Evolutionary conservation across 257 asterid genomes (phyloP).

Genomic region (Scutellaria barbata): DNA sequence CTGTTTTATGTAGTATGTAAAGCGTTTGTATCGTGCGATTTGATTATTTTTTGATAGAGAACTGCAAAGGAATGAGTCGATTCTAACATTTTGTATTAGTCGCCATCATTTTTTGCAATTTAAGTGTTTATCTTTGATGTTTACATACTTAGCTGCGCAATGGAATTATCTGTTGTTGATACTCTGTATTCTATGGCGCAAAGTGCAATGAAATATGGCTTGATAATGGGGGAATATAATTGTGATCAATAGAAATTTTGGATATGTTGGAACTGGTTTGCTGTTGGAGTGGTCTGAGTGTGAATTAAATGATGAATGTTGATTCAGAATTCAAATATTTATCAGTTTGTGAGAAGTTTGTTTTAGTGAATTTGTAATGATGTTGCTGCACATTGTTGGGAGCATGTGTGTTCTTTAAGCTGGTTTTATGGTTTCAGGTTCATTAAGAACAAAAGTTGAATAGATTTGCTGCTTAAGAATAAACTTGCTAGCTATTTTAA

Average conservation of each 20-base stretch:
- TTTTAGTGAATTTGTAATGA: background rate
- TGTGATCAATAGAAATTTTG: background rate
- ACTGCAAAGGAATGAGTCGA: background rate
- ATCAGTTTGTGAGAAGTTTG: constrained; percentile 13
- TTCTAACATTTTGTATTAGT: background rate
- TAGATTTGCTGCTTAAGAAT: constrained; percentile 1
- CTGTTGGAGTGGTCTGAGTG: background rate
- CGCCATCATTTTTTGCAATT: background rate
- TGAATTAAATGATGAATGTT: constrained; percentile 1
- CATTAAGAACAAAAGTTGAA: constrained; percentile 3
- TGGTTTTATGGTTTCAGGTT: background rate
- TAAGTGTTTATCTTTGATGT: background rate
- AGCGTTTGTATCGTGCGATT: background rate
- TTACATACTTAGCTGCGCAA: background rate
- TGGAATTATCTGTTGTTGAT: constrained; percentile 3
- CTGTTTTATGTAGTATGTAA: background rate
- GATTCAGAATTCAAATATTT: background rate
- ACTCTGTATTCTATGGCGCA: constrained; percentile 2
- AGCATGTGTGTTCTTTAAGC: background rate
- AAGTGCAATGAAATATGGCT: background rate
- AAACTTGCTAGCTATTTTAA: background rate
- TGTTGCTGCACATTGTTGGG: background rate
- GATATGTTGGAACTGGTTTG: background rate
- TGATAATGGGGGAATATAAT: constrained; percentile 4
- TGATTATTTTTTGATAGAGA: constrained; percentile 17